Base-by-base conservation (phyloP, 2,329 filamentous ascomycete species). In the Scytalidium lignicola region DNA sequence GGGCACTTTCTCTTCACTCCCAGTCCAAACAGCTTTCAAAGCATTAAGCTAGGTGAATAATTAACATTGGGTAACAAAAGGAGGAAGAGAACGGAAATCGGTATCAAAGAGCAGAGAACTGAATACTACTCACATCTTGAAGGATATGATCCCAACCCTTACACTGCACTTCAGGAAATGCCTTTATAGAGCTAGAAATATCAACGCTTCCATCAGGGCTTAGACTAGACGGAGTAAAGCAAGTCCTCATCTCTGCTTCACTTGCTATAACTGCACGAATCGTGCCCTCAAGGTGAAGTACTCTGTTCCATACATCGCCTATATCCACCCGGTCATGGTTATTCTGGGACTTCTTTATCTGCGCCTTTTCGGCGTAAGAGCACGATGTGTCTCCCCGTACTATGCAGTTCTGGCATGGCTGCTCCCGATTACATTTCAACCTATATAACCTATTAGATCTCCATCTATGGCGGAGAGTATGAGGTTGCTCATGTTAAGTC, bases 71-170 rank as follows among this genome's bases (percentile, higher is more conserved):
- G 2, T 45, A 41, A 19, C 5, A 13, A 15, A 37, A n/a, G n/a
- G n/a, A 37, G 15, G 12, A 15, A 15, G 8, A 37, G 5, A 22
- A 21, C 37, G n/a, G n/a, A 37, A 26, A 10, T 26, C 23, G 6
- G 5, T 26, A 10, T n/a, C 15, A 37, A 37, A 44, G 9, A n/a
- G 15, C 7, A n/a, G n/a, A 12, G 3, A 10, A 21, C 10, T 19
- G 10, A 42, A 12, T 13, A 22, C 1, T 19, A 46, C 74, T 69
- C 55, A 79, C 76, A 64, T 82, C 76, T 56, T 80, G 76, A 12
- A 81, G 60, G 62, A 82, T 79, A 3, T 77, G 75, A 71, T 80
- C 74, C 53, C 78, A 80, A 52, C 82, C 76, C 41, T 78, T 81
- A 10, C 76, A 75, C 3, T 78, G 32, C 6, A 13, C n/a, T 9